A percentile compares a stretch with the other conserved stretches of the same genome.
These are phyloP conservation scores for Ensete ventricosum DNA, from an alignment of 176 grass and related monocot genomes.

Conservation along the genomic window DNA sequence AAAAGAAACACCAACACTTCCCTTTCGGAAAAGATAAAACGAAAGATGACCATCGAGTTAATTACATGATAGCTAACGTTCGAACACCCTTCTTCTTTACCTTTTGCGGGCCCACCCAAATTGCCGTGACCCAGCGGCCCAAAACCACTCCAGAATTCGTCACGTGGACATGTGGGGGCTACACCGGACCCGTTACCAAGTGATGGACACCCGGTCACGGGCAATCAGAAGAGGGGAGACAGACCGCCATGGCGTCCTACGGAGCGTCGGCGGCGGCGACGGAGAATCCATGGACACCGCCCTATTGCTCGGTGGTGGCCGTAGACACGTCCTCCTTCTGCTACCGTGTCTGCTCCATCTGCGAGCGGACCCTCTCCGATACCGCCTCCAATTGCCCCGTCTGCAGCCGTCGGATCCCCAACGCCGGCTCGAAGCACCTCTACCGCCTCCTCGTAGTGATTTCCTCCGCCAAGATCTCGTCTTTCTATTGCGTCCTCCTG, in stretches of 20 bases:
- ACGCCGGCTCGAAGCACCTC: conserved; percentile 20
- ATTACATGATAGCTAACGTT: too few relatives aligned
- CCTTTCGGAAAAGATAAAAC: too few relatives aligned
- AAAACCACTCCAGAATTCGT: too few relatives aligned
- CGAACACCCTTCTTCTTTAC: too few relatives aligned
- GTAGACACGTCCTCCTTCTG: conserved; percentile 40
- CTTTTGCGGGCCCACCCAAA: too few relatives aligned
- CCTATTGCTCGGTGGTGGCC: conserved; percentile 58
- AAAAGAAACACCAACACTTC: too few relatives aligned
- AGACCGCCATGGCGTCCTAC: not conserved
- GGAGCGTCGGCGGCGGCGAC: not conserved
- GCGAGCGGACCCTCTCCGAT: conserved; percentile 33
- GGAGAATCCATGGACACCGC: conserved; percentile 37
- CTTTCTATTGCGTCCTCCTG: not conserved
- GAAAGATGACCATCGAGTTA: too few relatives aligned
- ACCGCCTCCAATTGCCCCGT: conserved; percentile 17
- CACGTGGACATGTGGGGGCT: too few relatives aligned
- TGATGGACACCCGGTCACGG: too few relatives aligned
- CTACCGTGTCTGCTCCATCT: conserved; percentile 47
- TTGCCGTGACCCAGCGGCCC: too few relatives aligned
- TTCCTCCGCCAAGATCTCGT: not conserved
- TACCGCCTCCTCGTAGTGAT: conserved; percentile 40
- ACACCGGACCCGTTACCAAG: too few relatives aligned
- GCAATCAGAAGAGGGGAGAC: too few relatives aligned
- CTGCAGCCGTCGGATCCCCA: conserved; percentile 14